A percentile compares a stretch with the other conserved stretches of the same genome.
phyloP scores from a whole-genome alignment of 768 basidiomycete species.

The Amanita muscaria region DNA sequence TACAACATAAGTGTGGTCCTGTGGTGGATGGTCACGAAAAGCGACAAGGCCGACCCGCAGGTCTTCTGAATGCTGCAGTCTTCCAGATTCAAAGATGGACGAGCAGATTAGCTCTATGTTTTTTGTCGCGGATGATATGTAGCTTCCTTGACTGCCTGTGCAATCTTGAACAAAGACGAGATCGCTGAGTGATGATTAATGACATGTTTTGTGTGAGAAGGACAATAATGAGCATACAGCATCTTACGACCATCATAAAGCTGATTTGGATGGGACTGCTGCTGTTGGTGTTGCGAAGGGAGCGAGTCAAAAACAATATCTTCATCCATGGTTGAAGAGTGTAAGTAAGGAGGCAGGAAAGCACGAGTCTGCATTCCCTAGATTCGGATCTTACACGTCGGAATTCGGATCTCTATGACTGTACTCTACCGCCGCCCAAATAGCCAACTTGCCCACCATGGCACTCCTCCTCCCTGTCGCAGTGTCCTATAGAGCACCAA shows the following conservation, averaged over 20 bases:
- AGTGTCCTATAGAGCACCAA: conserved; percentile 65
- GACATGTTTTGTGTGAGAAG: not conserved
- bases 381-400: conserved; percentile 41
- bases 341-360: conserved; percentile 3
- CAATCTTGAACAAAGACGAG: conserved; percentile 95
- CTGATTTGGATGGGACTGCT: not conserved
- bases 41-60: conserved; percentile 88
- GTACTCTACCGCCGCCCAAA: conserved; percentile 45
- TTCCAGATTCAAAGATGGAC: conserved; percentile 90
- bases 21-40: conserved; percentile 95
- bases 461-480: conserved; percentile 44
- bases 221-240: conserved; percentile 43
- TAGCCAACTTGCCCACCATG: conserved; percentile 67
- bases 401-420: conserved; percentile 25
- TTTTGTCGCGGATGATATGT: conserved; percentile 89
- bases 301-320: conserved; percentile 61
- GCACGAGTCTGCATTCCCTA: conserved; percentile 24
- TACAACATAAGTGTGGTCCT: conserved; percentile 91
- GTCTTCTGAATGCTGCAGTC: conserved; percentile 80
- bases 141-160: conserved; percentile 85
- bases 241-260: conserved; percentile 50
- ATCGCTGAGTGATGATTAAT: conserved; percentile 46
- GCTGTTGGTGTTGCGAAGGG: conserved; percentile 24
- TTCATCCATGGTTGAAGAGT: conserved; percentile 51
- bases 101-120: conserved; percentile 95